Evolutionary conservation across 805 yeast species (phyloP).

Genomic region (Yarrowia deformans): DNA sequence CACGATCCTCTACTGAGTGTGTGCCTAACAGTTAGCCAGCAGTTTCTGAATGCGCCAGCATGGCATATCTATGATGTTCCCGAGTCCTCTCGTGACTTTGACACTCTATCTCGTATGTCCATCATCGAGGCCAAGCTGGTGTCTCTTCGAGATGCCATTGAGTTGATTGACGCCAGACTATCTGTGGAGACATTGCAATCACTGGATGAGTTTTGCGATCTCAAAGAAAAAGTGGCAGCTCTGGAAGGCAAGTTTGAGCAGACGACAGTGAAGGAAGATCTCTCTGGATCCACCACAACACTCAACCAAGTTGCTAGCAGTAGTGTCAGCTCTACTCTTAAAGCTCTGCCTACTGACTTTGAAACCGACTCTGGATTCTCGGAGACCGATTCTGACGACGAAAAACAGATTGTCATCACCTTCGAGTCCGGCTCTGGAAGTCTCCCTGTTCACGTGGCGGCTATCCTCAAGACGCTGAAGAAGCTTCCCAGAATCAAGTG

Average conservation of each 20-base stretch:
- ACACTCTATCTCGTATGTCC: constrained; percentile 24
- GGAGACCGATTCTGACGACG: background rate
- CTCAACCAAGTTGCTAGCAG: constrained; percentile 1
- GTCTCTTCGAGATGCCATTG: constrained; percentile 28
- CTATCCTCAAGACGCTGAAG: constrained; percentile 30
- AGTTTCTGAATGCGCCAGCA: background rate
- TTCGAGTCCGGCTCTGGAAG: constrained; percentile 19
- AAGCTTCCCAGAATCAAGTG: constrained; percentile 6
- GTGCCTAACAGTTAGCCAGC: constrained; percentile 4
- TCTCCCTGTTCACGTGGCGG: constrained; percentile 22
- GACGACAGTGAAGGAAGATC: background rate
- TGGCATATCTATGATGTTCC: constrained; percentile 33
- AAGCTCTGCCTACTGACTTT: background rate
- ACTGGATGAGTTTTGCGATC: background rate
- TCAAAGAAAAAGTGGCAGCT: background rate
- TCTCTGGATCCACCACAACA: constrained; percentile 11
- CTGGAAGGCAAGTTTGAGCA: background rate
- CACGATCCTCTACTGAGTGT: constrained; percentile 20
- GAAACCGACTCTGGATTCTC: constrained; percentile 1
- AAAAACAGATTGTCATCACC: background rate
- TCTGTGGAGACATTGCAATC: background rate
- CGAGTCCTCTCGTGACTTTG: constrained; percentile 21
- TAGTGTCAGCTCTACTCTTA: constrained; percentile 1
- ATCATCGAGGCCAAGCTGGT: constrained; percentile 27
- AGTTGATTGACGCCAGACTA: constrained; percentile 11